Percentiles rank a stretch among this genome's conserved stretches.
phyloP scores from a whole-genome alignment of 352 stramenopile genomes.

The Phytopythium aichiense region DNA sequence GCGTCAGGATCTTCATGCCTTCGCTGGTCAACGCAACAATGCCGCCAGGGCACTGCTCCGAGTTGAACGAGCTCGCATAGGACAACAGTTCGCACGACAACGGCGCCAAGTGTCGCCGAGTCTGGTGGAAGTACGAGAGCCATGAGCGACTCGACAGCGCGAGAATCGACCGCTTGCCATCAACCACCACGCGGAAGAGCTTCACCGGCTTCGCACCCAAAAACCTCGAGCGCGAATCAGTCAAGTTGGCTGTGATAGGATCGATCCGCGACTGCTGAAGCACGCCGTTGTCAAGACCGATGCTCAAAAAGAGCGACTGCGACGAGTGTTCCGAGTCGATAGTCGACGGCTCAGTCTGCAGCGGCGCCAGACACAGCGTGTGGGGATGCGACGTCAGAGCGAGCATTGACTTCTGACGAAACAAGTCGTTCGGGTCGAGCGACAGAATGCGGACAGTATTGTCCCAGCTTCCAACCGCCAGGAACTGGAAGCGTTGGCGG shows the following conservation, averaged over 20 bases:
- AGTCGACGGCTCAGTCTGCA: conserved; percentile 74
- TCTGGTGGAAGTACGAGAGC: conserved; percentile 94
- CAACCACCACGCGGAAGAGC: conserved; percentile 90
- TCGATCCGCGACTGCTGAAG: conserved; percentile 92
- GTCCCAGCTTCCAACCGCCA: conserved; percentile 94
- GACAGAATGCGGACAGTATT: conserved; percentile 93
- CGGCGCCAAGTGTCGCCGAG: conserved; percentile 89
- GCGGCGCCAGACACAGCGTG: conserved; percentile 70
- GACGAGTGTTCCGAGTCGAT: conserved; percentile 48
- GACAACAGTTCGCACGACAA: conserved; percentile 95
- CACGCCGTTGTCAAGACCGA: conserved; percentile 94
- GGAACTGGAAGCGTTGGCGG: conserved; percentile 93
- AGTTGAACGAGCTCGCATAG: conserved; percentile 95
- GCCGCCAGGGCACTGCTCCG: conserved; percentile 94
- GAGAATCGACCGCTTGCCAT: conserved; percentile 90
- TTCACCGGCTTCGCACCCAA: conserved; percentile 94
- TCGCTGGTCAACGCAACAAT: conserved; percentile 95
- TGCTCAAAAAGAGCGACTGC: conserved; percentile 77
- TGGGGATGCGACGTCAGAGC: conserved; percentile 81
- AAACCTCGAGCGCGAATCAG: conserved; percentile 91
- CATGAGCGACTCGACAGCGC: conserved; percentile 94
- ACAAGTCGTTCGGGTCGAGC: conserved; percentile 90
- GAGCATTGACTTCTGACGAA: conserved; percentile 82
- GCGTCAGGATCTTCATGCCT: conserved; percentile 96
- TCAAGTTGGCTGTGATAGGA: conserved; percentile 77